Evolutionary conservation across 2,329 filamentous ascomycete genomes (phyloP), one percentile per base, ranked within the genome.

Genomic region (Stylonectria norvegica): DNA sequence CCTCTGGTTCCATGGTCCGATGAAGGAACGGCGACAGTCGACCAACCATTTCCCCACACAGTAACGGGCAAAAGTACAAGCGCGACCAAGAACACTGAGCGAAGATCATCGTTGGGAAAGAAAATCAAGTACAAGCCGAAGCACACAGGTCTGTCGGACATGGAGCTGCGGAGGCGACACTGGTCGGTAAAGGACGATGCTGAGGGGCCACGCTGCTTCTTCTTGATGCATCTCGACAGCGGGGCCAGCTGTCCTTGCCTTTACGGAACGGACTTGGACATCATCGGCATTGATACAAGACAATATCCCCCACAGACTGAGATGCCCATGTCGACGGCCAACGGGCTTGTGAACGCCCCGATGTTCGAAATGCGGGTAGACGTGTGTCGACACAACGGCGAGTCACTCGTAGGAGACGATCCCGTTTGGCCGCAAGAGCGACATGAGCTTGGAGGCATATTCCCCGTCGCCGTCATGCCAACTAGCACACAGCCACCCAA

Each of bases 331-430:
- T 30, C 31, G 10, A 56, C 54, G 11, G 54, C 48, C 12, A 47
- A 34, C 16, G 40, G 45, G 14, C n/a, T 14, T 3, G 27, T 42
- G 10, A 20, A 38, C 2, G 51, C 36, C 6, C 38, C 38, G 4
- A 18, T 57, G 10, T 54, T 56, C 14, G 54, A 57, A 34, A 46
- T 57, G 45, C 54, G 52, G 3, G 47, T 57, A 18, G 54, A 57
- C 16, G 42, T 57, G 25, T 57, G 54, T 25, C 43, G 45, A 20
- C 45, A 57, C 18, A 47, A 57, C 9, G 54, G 54, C 2, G 37
- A 40, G 17, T 54, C 54, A 19, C 50, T 57, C n/a, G 54, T 57
- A 8, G 54, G 42, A 9, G 43, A 49, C 4, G 36, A 56, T 0
- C 48, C 54, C 14, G 49, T 57, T 5, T 57, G 50, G 36, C 52